Base-by-base conservation (phyloP, 257 asterid species). In the Petunia axillaris region DNA sequence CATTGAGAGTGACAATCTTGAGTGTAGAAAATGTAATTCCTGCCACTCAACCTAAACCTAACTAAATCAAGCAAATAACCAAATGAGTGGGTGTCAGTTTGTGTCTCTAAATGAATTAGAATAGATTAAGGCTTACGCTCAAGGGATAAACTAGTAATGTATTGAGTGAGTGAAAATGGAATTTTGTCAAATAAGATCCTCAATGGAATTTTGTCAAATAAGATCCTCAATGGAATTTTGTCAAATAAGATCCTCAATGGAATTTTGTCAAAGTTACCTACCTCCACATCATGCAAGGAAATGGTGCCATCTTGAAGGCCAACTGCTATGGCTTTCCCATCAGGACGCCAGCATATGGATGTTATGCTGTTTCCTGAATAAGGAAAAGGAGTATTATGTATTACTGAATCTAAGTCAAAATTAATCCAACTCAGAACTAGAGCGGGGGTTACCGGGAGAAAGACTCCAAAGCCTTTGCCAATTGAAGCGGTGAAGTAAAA, bases 381-480 rank as follows among this genome's bases (percentile, higher is more conserved):
- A 25, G 25, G 25, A 25, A 25, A 25, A 25, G 25, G 25, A 25
- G 25, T 25, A 25, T 36, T 43, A 64, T 25, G 40, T 64, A 8
- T 58, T 59, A 59, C 64, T 13, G 3, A 59, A 59, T 2, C 3
- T 59, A 59, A 59, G 35, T 3, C 15, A 13, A 8, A 59, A 14
- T 14, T 59, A 13, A 59, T 25, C 25, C 25, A 25, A 25, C 25
- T 25, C 25, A 25, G 8, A 3, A 37, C 25, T 58, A 13, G 64
- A 11, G 38, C 59, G 48, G 13, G 79, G 37, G 80, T 78, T 46
- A 96, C 99, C 99, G 15, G 93, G 96, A 75, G 97, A 84, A 79
- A 91, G 79, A 79, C 95, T 90, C 98, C 98, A 96, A 5, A 96
- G 97, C 80, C 96, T 91, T 93, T 96, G 99, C 99, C 99, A 96